Conservation (phyloP, 2,329 filamentous ascomycete genomes). For the Ceratocystis eucalypticola region DNA sequence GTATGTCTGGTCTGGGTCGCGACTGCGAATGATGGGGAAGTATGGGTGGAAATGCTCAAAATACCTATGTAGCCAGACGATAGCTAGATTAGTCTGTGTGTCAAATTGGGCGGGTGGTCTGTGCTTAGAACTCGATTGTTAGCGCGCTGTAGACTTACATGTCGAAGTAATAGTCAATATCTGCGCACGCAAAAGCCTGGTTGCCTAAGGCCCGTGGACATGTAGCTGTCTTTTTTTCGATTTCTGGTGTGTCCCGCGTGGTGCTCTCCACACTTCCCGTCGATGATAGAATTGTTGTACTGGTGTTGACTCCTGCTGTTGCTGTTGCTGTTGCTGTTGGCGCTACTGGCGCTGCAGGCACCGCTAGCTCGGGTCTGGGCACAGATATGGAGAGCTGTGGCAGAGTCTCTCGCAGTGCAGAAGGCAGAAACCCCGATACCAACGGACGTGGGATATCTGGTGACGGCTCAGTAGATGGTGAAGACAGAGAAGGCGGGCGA, state of each 20-base stretch:
- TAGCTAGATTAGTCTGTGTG: background rate
- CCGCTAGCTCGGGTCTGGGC: background rate
- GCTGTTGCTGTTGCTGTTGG: background rate
- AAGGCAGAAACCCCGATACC: background rate
- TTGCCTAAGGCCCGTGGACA: slow-evolving; percentile 28
- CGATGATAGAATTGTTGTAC: background rate
- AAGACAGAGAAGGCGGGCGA: background rate
- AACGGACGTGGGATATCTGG: background rate
- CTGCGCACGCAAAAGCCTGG: slow-evolving; percentile 37
- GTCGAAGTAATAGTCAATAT: slow-evolving; percentile 43
- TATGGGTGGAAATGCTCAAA: slow-evolving; percentile 40
- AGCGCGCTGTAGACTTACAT: slow-evolving; percentile 27
- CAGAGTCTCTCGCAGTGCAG: background rate
- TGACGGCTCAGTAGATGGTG: background rate
- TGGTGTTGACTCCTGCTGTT: background rate
- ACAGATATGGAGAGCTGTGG: background rate
- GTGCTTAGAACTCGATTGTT: background rate
- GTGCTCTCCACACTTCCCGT: background rate
- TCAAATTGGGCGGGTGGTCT: background rate
- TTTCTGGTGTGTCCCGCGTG: background rate
- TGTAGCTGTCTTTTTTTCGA: slow-evolving; percentile 1
- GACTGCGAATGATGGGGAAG: slow-evolving; percentile 37
- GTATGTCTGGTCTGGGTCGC: slow-evolving; percentile 39
- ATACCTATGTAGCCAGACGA: slow-evolving; percentile 28
- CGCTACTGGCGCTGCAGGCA: background rate